phyloP scores from a whole-genome alignment of 768 basidiomycete species.

The Collybia mongolica region DNA sequence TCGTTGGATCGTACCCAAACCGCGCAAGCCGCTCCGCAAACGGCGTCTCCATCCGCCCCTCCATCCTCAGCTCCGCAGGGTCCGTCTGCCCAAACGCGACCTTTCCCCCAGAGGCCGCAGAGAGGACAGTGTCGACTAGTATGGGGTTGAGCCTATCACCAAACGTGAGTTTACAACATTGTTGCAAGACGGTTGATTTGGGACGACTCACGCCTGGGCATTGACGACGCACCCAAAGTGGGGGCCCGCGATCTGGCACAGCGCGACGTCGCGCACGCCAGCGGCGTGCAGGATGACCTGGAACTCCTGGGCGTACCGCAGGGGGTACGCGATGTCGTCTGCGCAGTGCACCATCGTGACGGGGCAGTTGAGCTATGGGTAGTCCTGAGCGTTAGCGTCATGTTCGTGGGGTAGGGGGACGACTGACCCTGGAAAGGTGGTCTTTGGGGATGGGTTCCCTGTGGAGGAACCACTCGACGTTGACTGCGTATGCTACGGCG shows the following conservation, averaged over 20 bases:
- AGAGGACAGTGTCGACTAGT: slow-evolving; percentile 12
- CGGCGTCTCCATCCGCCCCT: slow-evolving; percentile 13
- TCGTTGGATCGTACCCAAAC: slow-evolving; percentile 14
- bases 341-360: slow-evolving; percentile 14
- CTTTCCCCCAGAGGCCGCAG: background rate
- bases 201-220: slow-evolving; percentile 14
- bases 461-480: slow-evolving; percentile 12
- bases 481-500: slow-evolving; percentile 3
- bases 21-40: slow-evolving; percentile 13
- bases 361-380: slow-evolving; percentile 6
- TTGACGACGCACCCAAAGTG: slow-evolving; percentile 20
- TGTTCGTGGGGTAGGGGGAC: no score
- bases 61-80: background rate
- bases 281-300: slow-evolving; percentile 2
- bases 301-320: slow-evolving; percentile 8
- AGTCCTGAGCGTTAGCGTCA: no score
- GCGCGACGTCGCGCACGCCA: slow-evolving; percentile 7
- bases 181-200: no score
- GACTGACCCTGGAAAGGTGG: slow-evolving; percentile 8
- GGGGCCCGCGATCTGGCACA: slow-evolving; percentile 13
- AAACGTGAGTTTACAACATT: no score
- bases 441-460: slow-evolving; percentile 1
- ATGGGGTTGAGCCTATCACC: slow-evolving; percentile 14
- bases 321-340: slow-evolving; percentile 14
- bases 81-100: no score